Evolutionary conservation across 805 yeast species (phyloP).

Genomic region (Barnettozyma sucrosica): DNA sequence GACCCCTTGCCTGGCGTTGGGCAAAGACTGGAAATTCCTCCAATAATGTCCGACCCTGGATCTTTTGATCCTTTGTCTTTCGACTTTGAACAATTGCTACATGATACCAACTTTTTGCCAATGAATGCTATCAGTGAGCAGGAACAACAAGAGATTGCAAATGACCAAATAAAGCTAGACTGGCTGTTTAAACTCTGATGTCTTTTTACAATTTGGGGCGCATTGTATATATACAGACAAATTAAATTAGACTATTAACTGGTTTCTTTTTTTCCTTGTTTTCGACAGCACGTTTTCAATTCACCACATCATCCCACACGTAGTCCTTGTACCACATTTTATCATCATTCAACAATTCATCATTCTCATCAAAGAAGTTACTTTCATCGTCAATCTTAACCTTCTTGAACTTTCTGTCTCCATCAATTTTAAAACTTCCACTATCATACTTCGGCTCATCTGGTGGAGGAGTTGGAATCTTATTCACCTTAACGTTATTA

Average conservation of each 20-base stretch:
- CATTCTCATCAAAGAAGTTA: constrained; percentile 18
- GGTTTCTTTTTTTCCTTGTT: neutral
- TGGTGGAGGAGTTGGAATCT: constrained; percentile 20
- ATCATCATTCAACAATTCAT: constrained; percentile 10
- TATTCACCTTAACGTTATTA: neutral
- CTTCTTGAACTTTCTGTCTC: constrained; percentile 13
- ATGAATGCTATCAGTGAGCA: neutral
- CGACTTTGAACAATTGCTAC: constrained; percentile 4
- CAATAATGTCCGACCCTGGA: neutral
- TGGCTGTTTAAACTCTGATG: constrained; percentile 12
- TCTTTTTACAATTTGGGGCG: neutral
- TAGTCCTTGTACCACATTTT: constrained; percentile 22
- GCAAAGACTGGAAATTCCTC: neutral
- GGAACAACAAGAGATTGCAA: neutral
- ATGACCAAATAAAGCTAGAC: constrained; percentile 6
- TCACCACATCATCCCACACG: constrained; percentile 8
- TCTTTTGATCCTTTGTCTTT: constrained; percentile 1
- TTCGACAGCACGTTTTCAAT: neutral
- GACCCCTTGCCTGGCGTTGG: neutral
- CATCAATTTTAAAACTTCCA: neutral
- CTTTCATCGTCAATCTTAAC: constrained; percentile 17
- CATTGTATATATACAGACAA: neutral
- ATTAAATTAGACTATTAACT: too few relatives aligned
- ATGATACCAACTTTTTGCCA: neutral
- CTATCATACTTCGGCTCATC: constrained; percentile 6